phyloP scores from a whole-genome alignment of 2,329 filamentous ascomycete species.

The Botryotinia narcissicola region DNA sequence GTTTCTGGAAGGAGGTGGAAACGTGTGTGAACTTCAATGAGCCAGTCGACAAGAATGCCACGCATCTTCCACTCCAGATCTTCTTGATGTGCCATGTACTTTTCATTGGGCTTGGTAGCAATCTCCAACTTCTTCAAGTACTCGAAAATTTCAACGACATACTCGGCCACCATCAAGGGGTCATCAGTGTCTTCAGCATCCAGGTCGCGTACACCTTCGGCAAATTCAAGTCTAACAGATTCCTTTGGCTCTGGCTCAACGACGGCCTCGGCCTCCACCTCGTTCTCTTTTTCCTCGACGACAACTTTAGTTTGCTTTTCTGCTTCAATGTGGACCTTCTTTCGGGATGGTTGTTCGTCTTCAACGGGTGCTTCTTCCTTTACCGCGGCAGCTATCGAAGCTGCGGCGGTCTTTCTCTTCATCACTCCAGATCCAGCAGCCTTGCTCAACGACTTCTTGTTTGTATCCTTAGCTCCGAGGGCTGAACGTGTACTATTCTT shows the following conservation, averaged over 20 bases:
- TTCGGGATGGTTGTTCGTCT: conserved; percentile 66
- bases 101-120: conserved; percentile 76
- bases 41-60: conserved; percentile 95
- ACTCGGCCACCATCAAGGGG: conserved; percentile 96
- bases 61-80: conserved; percentile 99
- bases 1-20: conserved; percentile 96
- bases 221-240: conserved; percentile 33
- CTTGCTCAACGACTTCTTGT: conserved; percentile 70
- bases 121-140: conserved; percentile 87
- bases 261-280: conserved; percentile 38
- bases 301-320: conserved; percentile 46
- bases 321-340: conserved; percentile 59
- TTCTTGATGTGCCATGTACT: conserved; percentile 94
- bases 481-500: conserved; percentile 64
- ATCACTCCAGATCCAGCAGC: conserved; percentile 70
- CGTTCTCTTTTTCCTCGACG: conserved; percentile 41
- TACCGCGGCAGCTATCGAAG: conserved; percentile 50
- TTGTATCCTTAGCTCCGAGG: conserved; percentile 61
- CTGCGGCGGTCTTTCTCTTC: conserved; percentile 67
- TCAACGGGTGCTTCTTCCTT: conserved; percentile 61
- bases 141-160: conserved; percentile 95
- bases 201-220: conserved; percentile 58
- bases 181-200: conserved; percentile 89
- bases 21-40: conserved; percentile 95
- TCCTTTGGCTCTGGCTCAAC: conserved; percentile 33